Evolutionary conservation across 192 early-diverging fungal genomes (phyloP).

Genomic region (Phlyctochytrium arcticum): DNA sequence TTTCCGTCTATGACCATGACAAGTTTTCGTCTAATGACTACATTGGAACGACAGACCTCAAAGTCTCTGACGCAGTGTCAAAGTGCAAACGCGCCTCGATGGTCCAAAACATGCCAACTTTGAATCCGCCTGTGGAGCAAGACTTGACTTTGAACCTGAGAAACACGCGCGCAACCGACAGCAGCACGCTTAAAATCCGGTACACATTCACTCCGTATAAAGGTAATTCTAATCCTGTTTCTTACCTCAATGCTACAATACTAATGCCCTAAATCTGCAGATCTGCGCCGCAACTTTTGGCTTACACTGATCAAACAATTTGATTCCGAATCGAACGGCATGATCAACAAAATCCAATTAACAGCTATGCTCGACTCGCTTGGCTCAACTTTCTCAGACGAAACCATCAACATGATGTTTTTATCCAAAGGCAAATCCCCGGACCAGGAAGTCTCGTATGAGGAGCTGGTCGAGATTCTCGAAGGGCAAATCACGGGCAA

Average conservation of each 20-base stretch:
- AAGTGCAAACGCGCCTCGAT: constrained; percentile 20
- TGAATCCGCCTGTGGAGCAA: constrained; percentile 13
- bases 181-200: constrained; percentile 48
- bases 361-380: constrained; percentile 69
- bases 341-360: constrained; percentile 57
- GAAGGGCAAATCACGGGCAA: constrained; percentile 45
- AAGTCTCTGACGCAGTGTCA: constrained; percentile 50
- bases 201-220: constrained; percentile 66
- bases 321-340: constrained; percentile 56
- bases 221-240: neutral
- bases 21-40: constrained; percentile 65
- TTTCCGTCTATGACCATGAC: constrained; percentile 71
- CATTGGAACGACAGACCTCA: constrained; percentile 47
- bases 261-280: neutral
- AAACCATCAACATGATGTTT: constrained; percentile 58
- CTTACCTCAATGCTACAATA: neutral
- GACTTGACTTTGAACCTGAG: constrained; percentile 10
- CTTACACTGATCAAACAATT: constrained; percentile 56
- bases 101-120: constrained; percentile 12
- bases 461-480: constrained; percentile 55
- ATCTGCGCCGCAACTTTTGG: constrained; percentile 70
- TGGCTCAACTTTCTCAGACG: constrained; percentile 61
- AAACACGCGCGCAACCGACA: constrained; percentile 22
- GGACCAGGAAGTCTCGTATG: constrained; percentile 62
- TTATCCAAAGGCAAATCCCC: constrained; percentile 38